Evolutionary conservation across 345 rosid species (phyloP), one percentile per base, ranked within the genome.

Genomic region (Boechera retrofracta): DNA sequence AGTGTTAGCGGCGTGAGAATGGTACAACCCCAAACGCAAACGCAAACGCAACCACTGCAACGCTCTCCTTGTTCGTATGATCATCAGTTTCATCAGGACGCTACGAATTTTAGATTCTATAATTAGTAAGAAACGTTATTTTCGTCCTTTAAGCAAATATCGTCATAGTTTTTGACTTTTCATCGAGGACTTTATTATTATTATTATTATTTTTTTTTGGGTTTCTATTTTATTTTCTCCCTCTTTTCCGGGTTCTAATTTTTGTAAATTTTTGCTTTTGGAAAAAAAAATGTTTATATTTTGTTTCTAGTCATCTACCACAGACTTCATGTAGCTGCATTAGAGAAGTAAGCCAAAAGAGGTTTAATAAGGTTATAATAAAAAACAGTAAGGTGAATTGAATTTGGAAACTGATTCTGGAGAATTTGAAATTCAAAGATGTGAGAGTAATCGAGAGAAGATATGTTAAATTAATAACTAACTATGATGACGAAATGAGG

Each of bases 1-100:
- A 92, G 98, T 82, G 82, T 92, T 35, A 94, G 98, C 68, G 86
- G 94, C 15, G 78, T 85, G 35, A 80, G 88, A 54, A 92, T 84
- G 93, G 66, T 29, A 2, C 82, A 78, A 66, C 63, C 72, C n/a
- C 81, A 72, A 72, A 3, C 87, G 38, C 75, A 12, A 35, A 35
- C 47, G 72, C n/a, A 12, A 53, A 2, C 32, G 72, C 78, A 35
- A 35, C 31, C 7, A 57, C 53, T 64, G 28, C 31, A 45, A 56
- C 80, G 77, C 15, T 69, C 74, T 41, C 64, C 79, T 48, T 75
- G 52, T 68, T 61, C 69, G 15, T 45, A 36, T 31, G 59, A 64
- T 56, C 76, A 38, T 56, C 81, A 64, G 77, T 78, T 57, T 70
- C 77, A 4, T 32, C 69, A 67, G 48, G 74, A 73, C 53, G 65